Percentiles rank a stretch among this genome's conserved stretches.
phyloP scores from a whole-genome alignment of 441 rosid genomes.

The Bruguiera hainesii region DNA sequence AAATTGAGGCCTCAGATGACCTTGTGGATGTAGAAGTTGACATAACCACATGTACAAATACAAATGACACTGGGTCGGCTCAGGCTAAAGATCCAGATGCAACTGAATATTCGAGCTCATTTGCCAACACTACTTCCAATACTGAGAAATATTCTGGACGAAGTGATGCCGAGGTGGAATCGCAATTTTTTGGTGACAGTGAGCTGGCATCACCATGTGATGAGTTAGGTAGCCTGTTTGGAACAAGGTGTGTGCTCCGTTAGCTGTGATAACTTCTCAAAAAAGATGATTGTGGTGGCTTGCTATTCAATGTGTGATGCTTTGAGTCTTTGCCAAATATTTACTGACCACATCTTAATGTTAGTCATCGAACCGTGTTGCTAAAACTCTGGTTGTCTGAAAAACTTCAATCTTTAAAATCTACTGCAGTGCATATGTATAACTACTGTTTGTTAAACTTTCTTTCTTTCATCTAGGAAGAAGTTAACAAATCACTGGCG shows the following conservation, averaged over 20 bases:
- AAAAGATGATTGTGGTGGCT: background rate
- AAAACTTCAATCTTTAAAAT: background rate
- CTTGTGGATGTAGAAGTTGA: conserved; percentile 3
- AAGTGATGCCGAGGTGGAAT: conserved; percentile 76
- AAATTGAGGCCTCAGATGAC: conserved; percentile 20
- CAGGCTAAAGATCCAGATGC: conserved; percentile 70
- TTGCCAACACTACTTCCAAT: conserved; percentile 59
- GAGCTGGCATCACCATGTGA: conserved; percentile 55
- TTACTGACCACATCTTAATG: background rate
- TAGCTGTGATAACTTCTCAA: background rate
- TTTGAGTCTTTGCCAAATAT: too few species aligned
- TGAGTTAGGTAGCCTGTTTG: conserved; percentile 50
- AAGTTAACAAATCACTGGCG: conserved; percentile 71
- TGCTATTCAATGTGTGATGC: too few species aligned
- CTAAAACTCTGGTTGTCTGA: background rate
- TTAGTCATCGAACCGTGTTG: background rate
- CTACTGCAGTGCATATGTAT: background rate
- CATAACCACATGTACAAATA: conserved; percentile 35
- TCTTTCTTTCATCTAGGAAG: conserved; percentile 45
- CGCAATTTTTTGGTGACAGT: conserved; percentile 55
- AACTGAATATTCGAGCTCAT: conserved; percentile 91
- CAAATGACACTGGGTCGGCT: conserved; percentile 10
- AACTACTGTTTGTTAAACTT: conserved; percentile 3
- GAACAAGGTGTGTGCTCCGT: conserved; percentile 51
- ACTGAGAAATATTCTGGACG: conserved; percentile 44